Evolutionary conservation across 2,329 filamentous ascomycete genomes (phyloP), one percentile per base, ranked within the genome.

Genomic region (Cladosporium sp.): DNA sequence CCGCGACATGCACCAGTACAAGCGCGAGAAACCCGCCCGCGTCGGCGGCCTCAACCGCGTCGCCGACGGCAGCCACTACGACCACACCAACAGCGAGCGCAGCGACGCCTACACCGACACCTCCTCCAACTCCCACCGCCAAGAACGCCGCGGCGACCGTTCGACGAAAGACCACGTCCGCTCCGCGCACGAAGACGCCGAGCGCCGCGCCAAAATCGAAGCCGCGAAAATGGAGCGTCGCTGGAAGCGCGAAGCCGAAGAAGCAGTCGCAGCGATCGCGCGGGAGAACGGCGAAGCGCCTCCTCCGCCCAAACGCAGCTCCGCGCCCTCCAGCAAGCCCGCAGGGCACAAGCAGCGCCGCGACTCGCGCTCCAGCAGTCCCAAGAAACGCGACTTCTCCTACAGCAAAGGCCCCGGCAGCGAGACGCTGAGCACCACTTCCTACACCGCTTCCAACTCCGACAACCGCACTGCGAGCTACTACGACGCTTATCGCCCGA

Each of bases 31-130:
- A 67, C 76, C 89, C 2, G 92, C 92, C 1, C 80, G 87, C 45
- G 90, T 97, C 2, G 92, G 92, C 30, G 92, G 92, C 17, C 74
- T 97, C 68, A 97, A 97, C 71, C 84, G 85, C 61, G 78, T 86
- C 58, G 79, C 84, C 38, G 92, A 96, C 59, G 87, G 85, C 54
- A 87, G 83, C 53, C 75, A 82, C 58, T 95, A 89, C 78, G 88
- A 95, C 64, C 88, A 88, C 68, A 85, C 85, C 43, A 83, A 85
- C 58, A 81, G 83, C 32, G 79, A 76, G 59, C 76, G 82, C 44
- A 72, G 71, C 50, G 70, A 75, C 58, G 57, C 62, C 57, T 56
- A 68, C 65, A 36, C 76, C 85, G 48, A 72, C 71, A 50, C 74
- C 51, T 72, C 70, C 53, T 63, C 71, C 59, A 64, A 73, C 58